Evolutionary conservation across 768 basidiomycete species (phyloP), one percentile per base, ranked within the genome.

Genomic region (Collybia sp.): DNA sequence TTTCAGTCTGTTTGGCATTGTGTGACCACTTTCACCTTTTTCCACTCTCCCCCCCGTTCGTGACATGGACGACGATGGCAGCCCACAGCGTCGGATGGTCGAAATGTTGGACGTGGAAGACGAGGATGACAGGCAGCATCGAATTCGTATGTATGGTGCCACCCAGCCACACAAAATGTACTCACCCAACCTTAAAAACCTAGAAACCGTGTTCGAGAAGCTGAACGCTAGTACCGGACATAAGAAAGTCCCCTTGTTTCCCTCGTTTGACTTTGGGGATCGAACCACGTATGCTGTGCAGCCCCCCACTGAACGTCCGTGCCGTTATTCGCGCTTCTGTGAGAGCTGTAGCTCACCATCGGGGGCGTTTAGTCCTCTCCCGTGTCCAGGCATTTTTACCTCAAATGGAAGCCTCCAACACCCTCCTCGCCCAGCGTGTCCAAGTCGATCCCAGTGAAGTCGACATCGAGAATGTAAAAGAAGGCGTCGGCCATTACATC

Each of bases 351-450:
- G 39, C 35, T 52, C 35, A 43, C 31, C 44, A 44, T 32, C 31
- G 11, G 46, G 25, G 25, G 19, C 34, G 9, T 17, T n/a, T 51
- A 88, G 86, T 88, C 15, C 66, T 89, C 5, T 70, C 77, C 9
- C 78, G 85, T 13, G 70, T 87, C 3, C 76, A 80, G 58, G 74
- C 78, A 0, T 88, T 88, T 57, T 73, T 88, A 5, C 84, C 85
- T 2, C 68, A 78, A 52, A 66, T 88, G 13, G 76, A 80, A 40
- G 82, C 80, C 11, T 82, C 85, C 2, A 88, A 86, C 53, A 71
- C 69, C 2, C 59, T 72, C 1, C 71, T 88, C 13, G 54, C 69
- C 2, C 66, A 71, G 46, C 68, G 68, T n/a, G 66, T 65, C 9
- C 61, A 71, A 33, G 59, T 62, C 34, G 72, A 82, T 48, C 83